Conservation (phyloP, 192 early-diverging fungal genomes). For the Gamsiella multidivaricata region DNA sequence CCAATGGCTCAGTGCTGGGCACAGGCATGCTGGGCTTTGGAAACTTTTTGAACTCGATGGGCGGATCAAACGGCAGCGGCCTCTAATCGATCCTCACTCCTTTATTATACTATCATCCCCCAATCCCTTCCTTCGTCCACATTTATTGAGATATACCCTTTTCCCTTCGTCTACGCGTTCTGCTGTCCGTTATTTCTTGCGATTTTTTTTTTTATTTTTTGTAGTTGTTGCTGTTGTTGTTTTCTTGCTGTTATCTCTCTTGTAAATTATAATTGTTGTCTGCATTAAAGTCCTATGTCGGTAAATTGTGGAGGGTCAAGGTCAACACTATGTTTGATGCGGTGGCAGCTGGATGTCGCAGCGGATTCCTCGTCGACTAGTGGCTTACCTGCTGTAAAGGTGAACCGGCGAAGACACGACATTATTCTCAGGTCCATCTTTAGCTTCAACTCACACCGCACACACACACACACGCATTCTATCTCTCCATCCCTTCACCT, state of each 20-base stretch:
- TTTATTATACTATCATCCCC: not conserved
- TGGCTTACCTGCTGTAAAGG: no score
- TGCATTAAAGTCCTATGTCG: not conserved
- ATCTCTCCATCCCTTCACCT: not conserved
- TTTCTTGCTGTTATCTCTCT: not conserved
- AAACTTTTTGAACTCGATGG: constrained; percentile 19
- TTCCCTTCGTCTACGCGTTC: not conserved
- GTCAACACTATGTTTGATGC: no score
- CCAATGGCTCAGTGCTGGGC: constrained; percentile 20
- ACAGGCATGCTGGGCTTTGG: constrained; percentile 23
- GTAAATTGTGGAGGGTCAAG: no score
- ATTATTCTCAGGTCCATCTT: no score
- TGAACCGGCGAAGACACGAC: no score
- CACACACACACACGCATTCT: not conserved
- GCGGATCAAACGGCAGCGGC: constrained; percentile 10
- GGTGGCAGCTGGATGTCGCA: no score
- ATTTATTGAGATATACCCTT: not conserved
- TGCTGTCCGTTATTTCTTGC: not conserved
- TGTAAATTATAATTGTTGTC: constrained; percentile 6
- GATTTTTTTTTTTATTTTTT: not conserved
- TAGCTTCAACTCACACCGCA: no score
- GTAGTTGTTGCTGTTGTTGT: no score
- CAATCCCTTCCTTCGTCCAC: not conserved
- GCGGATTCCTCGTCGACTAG: no score
- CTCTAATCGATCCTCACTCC: not conserved